Evolutionary conservation across 495 filamentous ascomycete genomes (phyloP).

Genomic region (Tuber calosporum): DNA sequence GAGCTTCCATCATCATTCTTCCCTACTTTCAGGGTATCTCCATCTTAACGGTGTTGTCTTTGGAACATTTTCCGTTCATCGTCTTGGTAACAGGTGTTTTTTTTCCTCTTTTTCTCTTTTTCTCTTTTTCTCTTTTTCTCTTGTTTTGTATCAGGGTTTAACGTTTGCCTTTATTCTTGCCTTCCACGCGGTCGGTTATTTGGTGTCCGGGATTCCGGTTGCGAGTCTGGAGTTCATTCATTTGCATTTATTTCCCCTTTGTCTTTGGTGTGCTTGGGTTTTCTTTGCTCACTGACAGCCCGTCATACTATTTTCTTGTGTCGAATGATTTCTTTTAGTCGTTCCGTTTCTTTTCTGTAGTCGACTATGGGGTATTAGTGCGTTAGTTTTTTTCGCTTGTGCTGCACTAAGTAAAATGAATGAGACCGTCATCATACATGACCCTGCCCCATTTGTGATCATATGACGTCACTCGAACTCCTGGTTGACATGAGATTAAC

Average conservation of each 20-base stretch:
- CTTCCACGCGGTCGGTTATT: not conserved
- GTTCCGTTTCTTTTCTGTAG: not conserved
- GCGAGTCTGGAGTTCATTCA: not conserved
- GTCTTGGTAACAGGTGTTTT: constrained; percentile 6
- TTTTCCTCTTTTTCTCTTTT: not conserved
- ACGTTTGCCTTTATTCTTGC: not conserved
- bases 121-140: too few species aligned
- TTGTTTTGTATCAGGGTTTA: not conserved
- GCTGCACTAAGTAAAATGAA: not conserved
- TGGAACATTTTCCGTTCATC: not conserved
- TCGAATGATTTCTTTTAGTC: constrained; percentile 2
- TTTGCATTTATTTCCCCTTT: constrained; percentile 6
- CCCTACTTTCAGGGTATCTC: not conserved
- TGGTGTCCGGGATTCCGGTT: constrained; percentile 8
- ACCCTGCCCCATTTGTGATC: not conserved
- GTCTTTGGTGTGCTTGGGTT: constrained; percentile 3
- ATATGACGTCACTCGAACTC: constrained; percentile 1
- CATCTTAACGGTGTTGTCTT: constrained; percentile 1
- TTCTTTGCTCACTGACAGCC: not conserved
- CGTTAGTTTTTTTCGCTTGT: not conserved
- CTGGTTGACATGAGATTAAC: not conserved
- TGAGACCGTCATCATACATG: not conserved
- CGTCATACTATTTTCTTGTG: constrained; percentile 9
- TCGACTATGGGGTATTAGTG: not conserved
- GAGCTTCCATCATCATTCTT: not conserved